Base-by-base conservation (phyloP, 1,284 basidiomycete genomes). In the Sporisorium iseilematis-ciliati region DNA sequence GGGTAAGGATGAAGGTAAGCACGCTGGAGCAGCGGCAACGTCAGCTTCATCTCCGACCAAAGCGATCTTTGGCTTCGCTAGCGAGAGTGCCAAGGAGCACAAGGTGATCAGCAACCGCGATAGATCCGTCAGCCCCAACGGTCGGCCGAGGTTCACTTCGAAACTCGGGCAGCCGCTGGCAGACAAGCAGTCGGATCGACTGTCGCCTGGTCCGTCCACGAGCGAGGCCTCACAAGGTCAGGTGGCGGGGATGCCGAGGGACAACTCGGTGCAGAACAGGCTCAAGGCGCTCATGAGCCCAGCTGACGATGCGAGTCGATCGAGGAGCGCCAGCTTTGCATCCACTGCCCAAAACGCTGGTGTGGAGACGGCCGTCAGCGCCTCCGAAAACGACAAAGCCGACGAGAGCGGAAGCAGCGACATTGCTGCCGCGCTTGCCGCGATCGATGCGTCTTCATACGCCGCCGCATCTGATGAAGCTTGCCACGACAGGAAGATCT, bases 121-220 rank as follows among this genome's bases (percentile, higher is more conserved):
- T 58, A 56, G 63, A 29, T 70, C 58, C 23, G 64, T 73, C 14
- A 78, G 70, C 42, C 69, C 78, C 41, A 67, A 60, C n/a, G 78
- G 78, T 11, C 63, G 80, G 31, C 72, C 75, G 21, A 31, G 78
- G 6, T 82, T 69, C 49, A 82, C 80, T 5, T 57, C 63, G 7
- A 74, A 77, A n/a, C 64, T 82, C 10, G 80, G 80, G 7, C 61
- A 76, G 59, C 79, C 80, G 23, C 52, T 81, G 55, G 48, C 45
- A 12, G 45, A 66, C 7, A 8, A 40, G 33, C 54, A 45, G 12
- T 20, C n/a, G 33, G 65, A 64, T 18, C 64, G 73, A 6, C 14
- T 78, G 23, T 76, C 75, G 20, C 72, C 79, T 4, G 52, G 25
- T 29, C 66, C 60, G 42, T 29, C 56, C 16, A 12, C 43, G 2